Base-by-base conservation (phyloP, 2,329 filamentous ascomycete species). In the Aspergillus ochraceoroseus region DNA sequence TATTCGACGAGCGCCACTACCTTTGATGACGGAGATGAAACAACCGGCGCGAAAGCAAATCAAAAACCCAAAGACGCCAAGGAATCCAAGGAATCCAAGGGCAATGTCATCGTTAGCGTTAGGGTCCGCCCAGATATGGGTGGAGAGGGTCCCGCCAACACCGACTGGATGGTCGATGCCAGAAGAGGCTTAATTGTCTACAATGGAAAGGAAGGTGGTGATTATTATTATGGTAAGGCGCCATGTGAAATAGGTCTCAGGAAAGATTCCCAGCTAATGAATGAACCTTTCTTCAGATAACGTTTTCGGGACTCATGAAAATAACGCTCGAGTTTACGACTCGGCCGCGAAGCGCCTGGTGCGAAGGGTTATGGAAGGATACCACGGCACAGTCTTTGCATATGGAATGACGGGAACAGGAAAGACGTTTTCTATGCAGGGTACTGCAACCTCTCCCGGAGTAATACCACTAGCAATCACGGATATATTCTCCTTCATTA, bases 341-440 rank as follows among this genome's bases (percentile, higher is more conserved):
- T 82, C 90, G 48, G 86, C 80, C 31, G 92, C 92, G 29, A 96
- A 96, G 68, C 84, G 92, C 47, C 74, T 98, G 36, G 92, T 98
- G 32, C 84, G 92, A 53, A 78, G 92, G 56, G 92, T 98, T 34
- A 98, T 98, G 92, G 92, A 98, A 70, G 92, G 92, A 28, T 98
- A 96, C 63, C 90, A 96, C 58, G 92, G 90, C 44, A 98, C 92
- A 1, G 92, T 98, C 15, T 96, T 98, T 63, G 90, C 90, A 12
- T 98, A 98, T 63, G 92, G 92, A 59, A 96, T 96, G 89, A 98
- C 92, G 3, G 92, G 92, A 47, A 96, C 92, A 0, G 92, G 92
- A 53, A 98, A 98, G 71, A 98, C 92, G 0, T 98, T 96, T 64
- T 96, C 90, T 26, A 98, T 98, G 92, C 92, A 98, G 70, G 92